Evolutionary conservation across 2,329 filamentous ascomycete species (phyloP).

Genomic region (Chaetothyriales sp.): DNA sequence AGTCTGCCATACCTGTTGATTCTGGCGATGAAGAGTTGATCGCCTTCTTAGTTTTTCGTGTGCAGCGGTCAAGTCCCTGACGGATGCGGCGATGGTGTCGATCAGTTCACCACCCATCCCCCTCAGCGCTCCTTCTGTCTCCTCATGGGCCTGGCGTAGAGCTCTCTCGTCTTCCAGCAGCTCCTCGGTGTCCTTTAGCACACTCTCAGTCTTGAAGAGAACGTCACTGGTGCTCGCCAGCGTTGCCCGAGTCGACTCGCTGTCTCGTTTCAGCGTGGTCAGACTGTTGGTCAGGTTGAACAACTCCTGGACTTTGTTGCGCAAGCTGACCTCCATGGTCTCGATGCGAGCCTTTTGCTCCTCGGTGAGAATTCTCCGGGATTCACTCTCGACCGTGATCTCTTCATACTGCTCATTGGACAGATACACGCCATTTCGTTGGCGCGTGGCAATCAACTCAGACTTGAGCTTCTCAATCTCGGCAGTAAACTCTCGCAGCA

Average conservation of each 20-base stretch:
- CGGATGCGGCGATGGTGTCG: slow-evolving; percentile 61
- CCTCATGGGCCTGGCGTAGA: slow-evolving; percentile 69
- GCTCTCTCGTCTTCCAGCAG: slow-evolving; percentile 65
- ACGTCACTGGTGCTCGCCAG: slow-evolving; percentile 70
- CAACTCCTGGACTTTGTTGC: slow-evolving; percentile 87
- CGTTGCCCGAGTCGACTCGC: slow-evolving; percentile 58
- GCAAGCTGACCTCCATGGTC: slow-evolving; percentile 75
- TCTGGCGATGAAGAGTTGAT: slow-evolving; percentile 67
- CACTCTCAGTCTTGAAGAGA: slow-evolving; percentile 75
- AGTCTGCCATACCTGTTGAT: slow-evolving; percentile 63
- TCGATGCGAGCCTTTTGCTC: slow-evolving; percentile 88
- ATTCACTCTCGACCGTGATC: slow-evolving; percentile 83
- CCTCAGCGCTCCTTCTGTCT: slow-evolving; percentile 66
- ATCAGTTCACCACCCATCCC: slow-evolving; percentile 63
- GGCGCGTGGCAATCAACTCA: slow-evolving; percentile 80
- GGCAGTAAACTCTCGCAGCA: slow-evolving; percentile 74
- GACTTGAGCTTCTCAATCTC: slow-evolving; percentile 93
- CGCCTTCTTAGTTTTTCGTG: slow-evolving; percentile 78
- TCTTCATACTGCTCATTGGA: slow-evolving; percentile 81
- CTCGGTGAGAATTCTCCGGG: slow-evolving; percentile 75
- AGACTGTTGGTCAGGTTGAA: slow-evolving; percentile 77
- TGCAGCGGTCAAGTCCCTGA: slow-evolving; percentile 65
- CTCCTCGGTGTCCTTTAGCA: slow-evolving; percentile 62
- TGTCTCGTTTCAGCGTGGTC: slow-evolving; percentile 76
- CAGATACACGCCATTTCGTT: slow-evolving; percentile 89